phyloP scores from a whole-genome alignment of 1,284 basidiomycete species.

The Kalmanozyma brasiliensis region DNA sequence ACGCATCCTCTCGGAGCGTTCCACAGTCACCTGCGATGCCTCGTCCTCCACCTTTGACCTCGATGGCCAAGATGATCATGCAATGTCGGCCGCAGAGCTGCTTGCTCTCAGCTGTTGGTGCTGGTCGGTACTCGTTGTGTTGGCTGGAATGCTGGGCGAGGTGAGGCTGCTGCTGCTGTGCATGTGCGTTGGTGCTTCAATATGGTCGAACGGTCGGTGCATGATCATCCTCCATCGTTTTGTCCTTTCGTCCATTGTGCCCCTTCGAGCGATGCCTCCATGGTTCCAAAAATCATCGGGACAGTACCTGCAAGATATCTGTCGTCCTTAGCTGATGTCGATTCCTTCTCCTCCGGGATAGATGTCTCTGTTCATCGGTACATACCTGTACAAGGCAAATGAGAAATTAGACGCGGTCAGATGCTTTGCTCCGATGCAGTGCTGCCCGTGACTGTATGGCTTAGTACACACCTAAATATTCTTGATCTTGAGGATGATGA shows the following conservation, averaged over 20 bases:
- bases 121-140: constrained; percentile 1
- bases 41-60: background rate
- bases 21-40: constrained; percentile 17
- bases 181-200: constrained; percentile 17
- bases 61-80: constrained; percentile 17
- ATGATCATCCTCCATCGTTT: constrained; percentile 35
- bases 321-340: constrained; percentile 23
- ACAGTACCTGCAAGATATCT: constrained; percentile 23
- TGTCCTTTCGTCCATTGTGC: background rate
- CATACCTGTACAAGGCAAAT: constrained; percentile 26
- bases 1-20: constrained; percentile 39
- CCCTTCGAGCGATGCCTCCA: background rate
- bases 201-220: constrained; percentile 11
- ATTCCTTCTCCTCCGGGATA: constrained; percentile 15
- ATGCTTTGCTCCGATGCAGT: background rate
- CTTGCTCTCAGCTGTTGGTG: no score
- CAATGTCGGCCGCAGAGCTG: background rate
- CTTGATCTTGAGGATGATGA: constrained; percentile 53
- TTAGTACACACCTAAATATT: constrained; percentile 37
- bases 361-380: constrained; percentile 17
- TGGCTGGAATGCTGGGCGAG: background rate
- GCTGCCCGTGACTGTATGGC: background rate
- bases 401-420: constrained; percentile 7
- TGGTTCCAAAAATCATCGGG: constrained; percentile 7
- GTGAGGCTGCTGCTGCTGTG: constrained; percentile 4